phyloP scores from a whole-genome alignment of 805 yeast genomes.

The Metschnikowia koreensis region DNA sequence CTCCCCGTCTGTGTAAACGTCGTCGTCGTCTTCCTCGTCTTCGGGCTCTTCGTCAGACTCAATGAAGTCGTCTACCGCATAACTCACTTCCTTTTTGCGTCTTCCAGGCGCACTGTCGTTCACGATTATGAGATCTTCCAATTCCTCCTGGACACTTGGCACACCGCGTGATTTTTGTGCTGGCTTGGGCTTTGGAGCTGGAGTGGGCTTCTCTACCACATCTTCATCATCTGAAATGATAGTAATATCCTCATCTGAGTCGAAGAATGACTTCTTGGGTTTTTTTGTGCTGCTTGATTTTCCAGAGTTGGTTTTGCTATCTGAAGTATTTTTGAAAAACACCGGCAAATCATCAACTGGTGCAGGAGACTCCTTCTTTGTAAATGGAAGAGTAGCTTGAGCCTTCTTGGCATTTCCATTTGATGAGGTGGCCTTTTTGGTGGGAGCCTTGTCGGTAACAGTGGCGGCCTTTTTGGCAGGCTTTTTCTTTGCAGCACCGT shows the following conservation, averaged over 20 bases:
- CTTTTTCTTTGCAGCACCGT: conserved; percentile 13
- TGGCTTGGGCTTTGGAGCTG: conserved; percentile 3
- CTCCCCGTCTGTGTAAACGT: conserved; percentile 8
- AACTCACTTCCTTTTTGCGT: conserved; percentile 13
- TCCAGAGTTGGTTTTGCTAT: background rate
- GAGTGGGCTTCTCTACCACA: background rate
- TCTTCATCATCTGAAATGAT: conserved; percentile 9
- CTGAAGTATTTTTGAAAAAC: conserved; percentile 14
- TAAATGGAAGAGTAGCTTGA: conserved; percentile 10
- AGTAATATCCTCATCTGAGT: conserved; percentile 15
- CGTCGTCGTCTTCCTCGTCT: conserved; percentile 11
- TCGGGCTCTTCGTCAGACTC: conserved; percentile 11
- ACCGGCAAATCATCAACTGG: conserved; percentile 16
- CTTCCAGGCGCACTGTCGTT: conserved; percentile 14
- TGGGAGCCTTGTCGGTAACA: background rate
- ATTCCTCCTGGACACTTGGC: conserved; percentile 15
- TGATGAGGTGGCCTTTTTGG: background rate
- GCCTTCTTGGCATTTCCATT: conserved; percentile 3
- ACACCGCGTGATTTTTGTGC: background rate
- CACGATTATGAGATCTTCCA: conserved; percentile 14
- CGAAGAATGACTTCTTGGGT: conserved; percentile 16
- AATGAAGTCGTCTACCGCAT: conserved; percentile 14
- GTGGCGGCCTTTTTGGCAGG: conserved; percentile 9
- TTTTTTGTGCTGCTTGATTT: background rate
- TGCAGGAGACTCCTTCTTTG: conserved; percentile 2